Base-by-base conservation (phyloP, 2,329 filamentous ascomycete species). In the Paecilomyces dactylethromorphus region DNA sequence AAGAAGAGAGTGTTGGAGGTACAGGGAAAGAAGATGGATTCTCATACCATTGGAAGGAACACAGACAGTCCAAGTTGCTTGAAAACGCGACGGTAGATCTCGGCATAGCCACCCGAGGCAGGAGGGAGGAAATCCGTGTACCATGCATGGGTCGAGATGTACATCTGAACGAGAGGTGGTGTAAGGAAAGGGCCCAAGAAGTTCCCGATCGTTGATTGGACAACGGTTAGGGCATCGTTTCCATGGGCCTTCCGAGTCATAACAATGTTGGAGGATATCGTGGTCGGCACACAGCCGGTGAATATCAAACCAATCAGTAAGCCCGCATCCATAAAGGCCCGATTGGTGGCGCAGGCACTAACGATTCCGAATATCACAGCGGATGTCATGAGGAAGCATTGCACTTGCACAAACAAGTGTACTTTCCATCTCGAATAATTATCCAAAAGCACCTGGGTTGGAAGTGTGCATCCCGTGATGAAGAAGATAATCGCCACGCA, bases 191-290 rank as follows among this genome's bases (percentile, higher is more conserved):
- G 80, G 7, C 86, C 86, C 0, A 84, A 74, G 12, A 87, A 81
- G 65, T 88, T 88, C 39, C 85, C 86, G 32, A 88, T 74, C 2
- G 87, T 82, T 6, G 87, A 86, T 65, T 87, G 84, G 35, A 87
- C 84, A 61, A 86, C 81, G 56, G 80, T 81, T 0, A 83, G 80
- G 8, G 81, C 81, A 56, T 82, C 80, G 65, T 88, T 87, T 13
- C 86, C 86, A 55, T 85, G 82, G 0, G 86, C 82, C 58, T 82
- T 78, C 29, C 84, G 76, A 12, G 86, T 88, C 84, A 88, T 87
- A 54, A 88, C 83, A 2, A 87, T 82, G 64, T 88, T 88, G 53
- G 82, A 86, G 15, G 83, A 81, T 65, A 88, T 85, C 0, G 86
- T 88, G 0, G 86, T 89, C 0, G 86, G 85, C 10, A 87, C 80